Percentiles rank a stretch among this genome's conserved stretches.
These are phyloP conservation scores for Dryas octopetala DNA, from an alignment of 306 rosid genomes.

Conservation along the genomic window DNA sequence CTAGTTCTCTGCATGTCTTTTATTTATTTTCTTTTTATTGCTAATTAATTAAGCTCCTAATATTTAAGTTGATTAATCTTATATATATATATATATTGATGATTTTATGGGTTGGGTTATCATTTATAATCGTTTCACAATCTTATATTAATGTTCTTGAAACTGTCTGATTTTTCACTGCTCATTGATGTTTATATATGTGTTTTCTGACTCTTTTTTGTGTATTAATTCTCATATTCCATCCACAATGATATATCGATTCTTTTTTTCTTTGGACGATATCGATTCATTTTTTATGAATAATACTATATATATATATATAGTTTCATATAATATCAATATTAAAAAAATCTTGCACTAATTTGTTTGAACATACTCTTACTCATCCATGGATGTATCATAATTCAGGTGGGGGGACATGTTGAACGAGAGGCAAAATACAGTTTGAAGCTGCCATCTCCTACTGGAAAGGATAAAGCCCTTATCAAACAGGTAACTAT, in stretches of 20 bases:
- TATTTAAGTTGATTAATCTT: not conserved
- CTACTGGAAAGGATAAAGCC: slow-evolving; percentile 2
- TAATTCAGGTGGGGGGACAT: not conserved
- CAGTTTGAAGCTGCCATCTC: not conserved
- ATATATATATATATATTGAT: not conserved
- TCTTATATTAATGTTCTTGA: not conserved
- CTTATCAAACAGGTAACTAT: slow-evolving; percentile 15
- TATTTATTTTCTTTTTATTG: not conserved
- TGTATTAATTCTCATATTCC: not conserved
- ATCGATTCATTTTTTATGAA: not conserved
- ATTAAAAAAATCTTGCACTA: too few species aligned
- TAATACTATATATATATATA: not conserved
- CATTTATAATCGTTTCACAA: too few species aligned
- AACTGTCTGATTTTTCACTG: not conserved
- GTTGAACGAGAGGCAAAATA: not conserved
- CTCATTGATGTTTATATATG: not conserved
- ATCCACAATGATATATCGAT: not conserved
- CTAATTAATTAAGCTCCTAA: not conserved
- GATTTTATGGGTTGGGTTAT: not conserved
- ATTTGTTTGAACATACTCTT: not conserved
- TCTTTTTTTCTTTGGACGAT: not conserved
- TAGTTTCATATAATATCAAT: not conserved
- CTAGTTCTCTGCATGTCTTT: too few species aligned
- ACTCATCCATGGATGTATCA: not conserved
- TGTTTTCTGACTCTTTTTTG: not conserved